Conservation (phyloP, 805 yeast genomes). For the Ascoidea asiatica region DNA sequence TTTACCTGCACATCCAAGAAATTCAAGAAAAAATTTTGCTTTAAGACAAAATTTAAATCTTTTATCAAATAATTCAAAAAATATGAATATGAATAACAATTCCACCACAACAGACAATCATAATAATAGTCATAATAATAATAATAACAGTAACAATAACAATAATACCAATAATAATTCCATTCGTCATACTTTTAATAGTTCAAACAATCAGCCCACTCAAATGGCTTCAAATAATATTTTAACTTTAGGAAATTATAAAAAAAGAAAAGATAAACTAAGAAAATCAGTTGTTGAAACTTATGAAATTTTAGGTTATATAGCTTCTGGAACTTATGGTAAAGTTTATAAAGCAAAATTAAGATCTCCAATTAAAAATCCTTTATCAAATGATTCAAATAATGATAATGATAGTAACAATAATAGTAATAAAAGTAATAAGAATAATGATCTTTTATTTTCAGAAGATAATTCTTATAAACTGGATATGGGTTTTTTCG, state of each 20-base stretch:
- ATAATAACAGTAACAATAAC: background rate
- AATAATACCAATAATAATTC: background rate
- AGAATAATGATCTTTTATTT: too few relatives aligned
- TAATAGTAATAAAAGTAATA: conserved; percentile 6
- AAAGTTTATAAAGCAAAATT: conserved; percentile 81
- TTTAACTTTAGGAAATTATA: conserved; percentile 45
- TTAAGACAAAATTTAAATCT: background rate
- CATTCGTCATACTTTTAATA: background rate
- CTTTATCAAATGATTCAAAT: conserved; percentile 16
- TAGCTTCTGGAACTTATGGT: conserved; percentile 98
- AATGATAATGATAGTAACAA: conserved; percentile 4
- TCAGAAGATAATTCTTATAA: too few relatives aligned
- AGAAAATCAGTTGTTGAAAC: conserved; percentile 69
- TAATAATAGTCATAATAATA: background rate
- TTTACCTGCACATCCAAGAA: background rate
- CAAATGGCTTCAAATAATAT: conserved; percentile 41
- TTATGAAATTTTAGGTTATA: conserved; percentile 84
- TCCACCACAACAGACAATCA: background rate
- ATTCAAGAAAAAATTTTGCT: too few relatives aligned
- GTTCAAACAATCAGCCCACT: conserved; percentile 21
- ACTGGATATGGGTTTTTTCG: too few relatives aligned
- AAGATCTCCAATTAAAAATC: too few relatives aligned
- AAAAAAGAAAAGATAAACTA: conserved; percentile 46
- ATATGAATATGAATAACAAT: background rate
- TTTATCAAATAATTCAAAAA: background rate